These are phyloP conservation scores for Gypsophila paniculata DNA, from an alignment of 179 eudicot genomes.

Conservation along the genomic window DNA sequence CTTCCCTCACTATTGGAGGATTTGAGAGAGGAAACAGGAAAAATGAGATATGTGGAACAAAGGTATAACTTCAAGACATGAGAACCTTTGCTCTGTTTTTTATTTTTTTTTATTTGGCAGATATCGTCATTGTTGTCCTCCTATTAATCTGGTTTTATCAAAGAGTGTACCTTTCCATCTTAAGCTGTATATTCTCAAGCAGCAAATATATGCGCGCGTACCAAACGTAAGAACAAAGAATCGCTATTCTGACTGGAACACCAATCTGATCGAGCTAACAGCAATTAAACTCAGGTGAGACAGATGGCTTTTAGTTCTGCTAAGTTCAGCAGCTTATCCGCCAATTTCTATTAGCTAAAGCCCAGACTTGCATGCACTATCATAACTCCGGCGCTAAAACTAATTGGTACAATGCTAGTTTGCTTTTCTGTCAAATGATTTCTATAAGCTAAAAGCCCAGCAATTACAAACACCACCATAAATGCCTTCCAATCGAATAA, in stretches of 20 bases:
- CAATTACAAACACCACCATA: too few species aligned
- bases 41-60: constrained; percentile 31
- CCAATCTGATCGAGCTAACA: not conserved
- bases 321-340: too few species aligned
- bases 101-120: not conserved
- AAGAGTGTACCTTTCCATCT: not conserved
- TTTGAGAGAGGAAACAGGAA: constrained; percentile 6
- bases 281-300: not conserved
- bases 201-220: not conserved
- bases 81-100: not conserved
- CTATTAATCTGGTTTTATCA: constrained; percentile 2
- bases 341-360: too few species aligned
- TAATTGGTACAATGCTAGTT: too few species aligned
- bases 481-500: too few species aligned
- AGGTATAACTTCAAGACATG: constrained; percentile 29
- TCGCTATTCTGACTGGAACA: not conserved
- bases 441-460: too few species aligned
- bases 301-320: not conserved
- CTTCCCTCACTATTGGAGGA: constrained; percentile 33
- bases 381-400: too few species aligned
- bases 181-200: not conserved
- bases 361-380: too few species aligned
- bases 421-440: too few species aligned
- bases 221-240: not conserved
- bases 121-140: not conserved